These are phyloP conservation scores for Rosellinia necatrix DNA, from an alignment of 2,329 filamentous ascomycete genomes.

Conservation along the genomic window DNA sequence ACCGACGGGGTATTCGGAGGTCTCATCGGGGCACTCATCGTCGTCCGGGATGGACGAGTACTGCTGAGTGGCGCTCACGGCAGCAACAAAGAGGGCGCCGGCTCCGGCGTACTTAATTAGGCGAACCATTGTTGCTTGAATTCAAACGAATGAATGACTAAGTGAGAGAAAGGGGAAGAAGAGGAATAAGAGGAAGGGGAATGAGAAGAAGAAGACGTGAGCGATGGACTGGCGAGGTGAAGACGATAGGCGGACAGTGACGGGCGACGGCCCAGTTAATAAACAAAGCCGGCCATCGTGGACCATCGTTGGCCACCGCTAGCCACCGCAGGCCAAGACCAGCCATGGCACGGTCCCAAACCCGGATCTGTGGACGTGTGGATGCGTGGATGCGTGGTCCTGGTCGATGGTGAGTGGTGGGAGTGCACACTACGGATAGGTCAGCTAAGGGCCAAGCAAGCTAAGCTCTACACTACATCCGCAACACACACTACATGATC, in stretches of 20 bases:
- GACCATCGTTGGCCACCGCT: not conserved
- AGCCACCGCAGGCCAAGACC: not conserved
- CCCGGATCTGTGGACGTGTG: slow-evolving; percentile 17
- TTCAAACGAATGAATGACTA: slow-evolving; percentile 40
- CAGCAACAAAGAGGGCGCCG: slow-evolving; percentile 38
- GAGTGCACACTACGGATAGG: no score
- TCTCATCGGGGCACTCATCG: slow-evolving; percentile 16
- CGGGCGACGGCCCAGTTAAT: slow-evolving; percentile 24
- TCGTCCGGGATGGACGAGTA: slow-evolving; percentile 24
- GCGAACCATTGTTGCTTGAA: slow-evolving; percentile 39
- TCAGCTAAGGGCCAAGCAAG: slow-evolving; percentile 6
- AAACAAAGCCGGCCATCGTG: slow-evolving; percentile 13
- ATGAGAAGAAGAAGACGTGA: no score
- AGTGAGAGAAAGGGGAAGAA: no score
- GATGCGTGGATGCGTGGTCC: no score
- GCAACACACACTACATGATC: slow-evolving; percentile 8
- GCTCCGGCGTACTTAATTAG: slow-evolving; percentile 40
- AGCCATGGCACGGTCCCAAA: slow-evolving; percentile 1
- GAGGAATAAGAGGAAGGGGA: no score
- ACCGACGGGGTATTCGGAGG: not conserved
- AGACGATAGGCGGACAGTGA: slow-evolving; percentile 12
- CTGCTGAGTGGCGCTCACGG: slow-evolving; percentile 32
- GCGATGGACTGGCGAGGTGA: slow-evolving; percentile 22
- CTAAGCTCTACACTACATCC: not conserved
- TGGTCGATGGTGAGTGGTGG: no score